These are phyloP conservation scores for Aegilops bicornis DNA, from an alignment of 176 grass and related monocot genomes.

Conservation along the genomic window DNA sequence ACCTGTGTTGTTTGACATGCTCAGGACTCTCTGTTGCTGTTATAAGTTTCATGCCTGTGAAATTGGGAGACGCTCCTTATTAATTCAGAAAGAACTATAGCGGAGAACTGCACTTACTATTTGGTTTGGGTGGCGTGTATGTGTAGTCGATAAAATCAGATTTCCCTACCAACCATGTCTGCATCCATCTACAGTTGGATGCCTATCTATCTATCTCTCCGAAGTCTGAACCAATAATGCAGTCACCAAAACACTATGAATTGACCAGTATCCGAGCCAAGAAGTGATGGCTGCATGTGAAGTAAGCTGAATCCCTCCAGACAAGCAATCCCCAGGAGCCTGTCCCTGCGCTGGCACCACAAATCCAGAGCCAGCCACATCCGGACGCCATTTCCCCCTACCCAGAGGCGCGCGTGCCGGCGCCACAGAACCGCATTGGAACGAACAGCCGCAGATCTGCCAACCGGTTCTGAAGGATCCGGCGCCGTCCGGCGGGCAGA, in stretches of 20 bases:
- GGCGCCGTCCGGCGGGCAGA: too few species aligned
- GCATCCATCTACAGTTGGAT: not conserved
- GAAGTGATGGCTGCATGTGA: not conserved
- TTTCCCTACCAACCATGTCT: not conserved
- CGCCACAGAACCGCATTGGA: too few species aligned
- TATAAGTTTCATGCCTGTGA: too few species aligned
- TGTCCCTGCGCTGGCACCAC: too few species aligned
- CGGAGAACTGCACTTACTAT: not conserved
- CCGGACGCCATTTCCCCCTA: too few species aligned
- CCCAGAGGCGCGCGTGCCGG: too few species aligned
- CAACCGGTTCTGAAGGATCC: not conserved
- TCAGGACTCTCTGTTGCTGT: too few species aligned
- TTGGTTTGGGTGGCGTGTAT: not conserved
- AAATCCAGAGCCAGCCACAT: too few species aligned
- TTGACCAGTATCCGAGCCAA: not conserved
- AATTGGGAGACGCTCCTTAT: too few species aligned
- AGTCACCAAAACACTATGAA: not conserved
- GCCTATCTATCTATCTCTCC: not conserved
- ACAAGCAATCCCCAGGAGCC: too few species aligned
- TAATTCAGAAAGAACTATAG: not conserved
- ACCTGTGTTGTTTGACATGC: too few species aligned
- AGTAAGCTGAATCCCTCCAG: too few species aligned
- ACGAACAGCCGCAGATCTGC: not conserved
- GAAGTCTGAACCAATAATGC: conserved; percentile 3
- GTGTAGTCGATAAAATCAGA: not conserved